Evolutionary conservation across 2,329 filamentous ascomycete genomes (phyloP).

Genomic region (Tolypocladium ovalisporum): DNA sequence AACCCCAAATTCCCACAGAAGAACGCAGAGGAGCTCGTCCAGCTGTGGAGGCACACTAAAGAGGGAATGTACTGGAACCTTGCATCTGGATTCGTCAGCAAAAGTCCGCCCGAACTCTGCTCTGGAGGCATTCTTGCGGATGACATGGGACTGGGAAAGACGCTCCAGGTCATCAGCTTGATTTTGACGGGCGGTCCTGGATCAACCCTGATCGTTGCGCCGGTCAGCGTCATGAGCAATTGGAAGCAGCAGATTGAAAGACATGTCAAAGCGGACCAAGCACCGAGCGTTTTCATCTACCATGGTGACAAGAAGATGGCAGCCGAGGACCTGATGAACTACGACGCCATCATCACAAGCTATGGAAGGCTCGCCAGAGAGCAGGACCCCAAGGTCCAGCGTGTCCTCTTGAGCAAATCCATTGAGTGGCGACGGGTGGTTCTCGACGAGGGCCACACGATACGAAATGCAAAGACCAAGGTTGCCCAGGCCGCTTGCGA

Average conservation of each 20-base stretch:
- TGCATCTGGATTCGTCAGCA: constrained; percentile 47
- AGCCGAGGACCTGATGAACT: constrained; percentile 46
- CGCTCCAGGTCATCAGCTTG: constrained; percentile 72
- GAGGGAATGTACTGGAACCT: constrained; percentile 50
- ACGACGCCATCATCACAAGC: constrained; percentile 73
- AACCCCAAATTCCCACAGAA: constrained; percentile 51
- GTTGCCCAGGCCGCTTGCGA: constrained; percentile 56
- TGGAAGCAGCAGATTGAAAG: constrained; percentile 71
- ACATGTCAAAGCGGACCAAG: constrained; percentile 55
- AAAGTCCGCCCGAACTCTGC: constrained; percentile 48
- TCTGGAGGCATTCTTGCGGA: constrained; percentile 77
- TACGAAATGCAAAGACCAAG: constrained; percentile 68
- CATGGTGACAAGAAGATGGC: constrained; percentile 54
- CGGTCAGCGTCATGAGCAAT: constrained; percentile 81
- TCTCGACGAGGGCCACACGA: constrained; percentile 73
- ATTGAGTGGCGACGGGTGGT: constrained; percentile 69
- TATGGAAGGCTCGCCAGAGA: constrained; percentile 69
- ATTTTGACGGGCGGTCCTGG: constrained; percentile 49
- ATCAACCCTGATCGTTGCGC: constrained; percentile 69
- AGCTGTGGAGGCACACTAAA: constrained; percentile 60
- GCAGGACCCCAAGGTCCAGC: constrained; percentile 34
- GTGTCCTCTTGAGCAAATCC: constrained; percentile 21
- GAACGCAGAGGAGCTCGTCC: constrained; percentile 50
- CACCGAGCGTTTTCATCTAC: constrained; percentile 60
- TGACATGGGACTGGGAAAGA: constrained; percentile 90